Percentiles rank a stretch among this genome's conserved stretches.
phyloP scores from a whole-genome alignment of 1,284 basidiomycete genomes.

The Meripilus lineatus region DNA sequence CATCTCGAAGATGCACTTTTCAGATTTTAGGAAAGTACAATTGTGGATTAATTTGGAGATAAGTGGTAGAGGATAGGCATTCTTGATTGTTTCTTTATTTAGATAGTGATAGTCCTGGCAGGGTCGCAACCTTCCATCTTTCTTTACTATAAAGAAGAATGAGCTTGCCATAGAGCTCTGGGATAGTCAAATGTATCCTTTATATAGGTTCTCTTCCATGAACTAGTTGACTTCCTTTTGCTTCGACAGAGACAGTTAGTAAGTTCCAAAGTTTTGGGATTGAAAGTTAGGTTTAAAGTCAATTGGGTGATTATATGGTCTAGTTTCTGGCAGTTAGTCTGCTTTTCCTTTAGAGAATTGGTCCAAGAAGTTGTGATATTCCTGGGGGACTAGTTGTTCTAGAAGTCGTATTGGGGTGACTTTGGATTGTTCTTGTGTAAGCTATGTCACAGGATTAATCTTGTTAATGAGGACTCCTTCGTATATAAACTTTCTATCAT shows the following conservation, averaged over 20 bases:
- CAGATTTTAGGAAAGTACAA: slow-evolving; percentile 36
- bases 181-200: slow-evolving; percentile 19
- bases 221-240: slow-evolving; percentile 21
- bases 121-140: slow-evolving; percentile 29
- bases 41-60: slow-evolving; percentile 28
- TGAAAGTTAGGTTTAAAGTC: slow-evolving; percentile 12
- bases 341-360: slow-evolving; percentile 12
- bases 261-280: slow-evolving; percentile 16
- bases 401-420: not conserved
- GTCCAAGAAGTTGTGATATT: slow-evolving; percentile 12
- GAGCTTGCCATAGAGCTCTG: slow-evolving; percentile 25
- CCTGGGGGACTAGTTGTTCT: slow-evolving; percentile 11
- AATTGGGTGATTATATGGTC: slow-evolving; percentile 17
- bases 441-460: not conserved
- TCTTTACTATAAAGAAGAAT: slow-evolving; percentile 38
- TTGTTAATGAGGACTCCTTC: too few species aligned
- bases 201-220: slow-evolving; percentile 26
- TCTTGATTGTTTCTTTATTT: slow-evolving; percentile 28
- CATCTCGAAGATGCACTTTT: slow-evolving; percentile 6
- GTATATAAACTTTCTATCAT: too few species aligned
- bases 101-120: slow-evolving; percentile 26
- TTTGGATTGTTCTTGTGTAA: not conserved
- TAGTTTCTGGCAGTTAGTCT: slow-evolving; percentile 10
- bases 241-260: slow-evolving; percentile 20
- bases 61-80: slow-evolving; percentile 29